phyloP scores from a whole-genome alignment of 768 basidiomycete species.

The Psilocybe cyanescens region DNA sequence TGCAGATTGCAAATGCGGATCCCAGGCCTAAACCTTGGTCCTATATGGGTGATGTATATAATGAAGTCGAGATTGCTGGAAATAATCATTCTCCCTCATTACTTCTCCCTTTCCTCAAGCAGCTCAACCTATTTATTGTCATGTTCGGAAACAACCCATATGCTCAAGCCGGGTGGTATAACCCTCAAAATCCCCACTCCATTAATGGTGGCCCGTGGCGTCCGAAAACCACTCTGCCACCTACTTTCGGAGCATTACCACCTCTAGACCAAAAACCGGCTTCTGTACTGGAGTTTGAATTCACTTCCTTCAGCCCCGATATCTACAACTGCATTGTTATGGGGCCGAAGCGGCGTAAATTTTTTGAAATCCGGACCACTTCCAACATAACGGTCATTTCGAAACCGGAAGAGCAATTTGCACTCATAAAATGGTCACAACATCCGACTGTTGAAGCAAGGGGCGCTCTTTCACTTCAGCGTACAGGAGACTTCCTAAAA shows the following conservation, averaged over 20 bases:
- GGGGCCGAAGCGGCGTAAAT: constrained; percentile 43
- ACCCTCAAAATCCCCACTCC: constrained; percentile 30
- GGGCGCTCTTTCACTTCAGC: constrained; percentile 17
- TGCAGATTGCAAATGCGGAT: not conserved
- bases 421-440: constrained; percentile 18
- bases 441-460: constrained; percentile 21
- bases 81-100: not conserved
- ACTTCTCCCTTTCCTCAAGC: too few relatives aligned
- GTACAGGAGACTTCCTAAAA: constrained; percentile 20
- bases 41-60: not conserved
- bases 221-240: constrained; percentile 15
- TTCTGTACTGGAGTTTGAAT: constrained; percentile 22
- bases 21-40: not conserved
- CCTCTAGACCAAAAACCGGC: constrained; percentile 14
- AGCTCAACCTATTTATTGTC: too few relatives aligned
- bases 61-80: not conserved
- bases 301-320: constrained; percentile 38
- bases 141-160: constrained; percentile 33
- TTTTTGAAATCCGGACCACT: constrained; percentile 37
- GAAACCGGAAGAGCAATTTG: constrained; percentile 18
- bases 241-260: constrained; percentile 29
- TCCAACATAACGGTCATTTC: constrained; percentile 9
- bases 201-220: constrained; percentile 23
- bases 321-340: constrained; percentile 47
- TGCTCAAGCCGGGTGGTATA: constrained; percentile 32